phyloP scores from a whole-genome alignment of 805 yeast species.

The Candida ipomoeae region DNA sequence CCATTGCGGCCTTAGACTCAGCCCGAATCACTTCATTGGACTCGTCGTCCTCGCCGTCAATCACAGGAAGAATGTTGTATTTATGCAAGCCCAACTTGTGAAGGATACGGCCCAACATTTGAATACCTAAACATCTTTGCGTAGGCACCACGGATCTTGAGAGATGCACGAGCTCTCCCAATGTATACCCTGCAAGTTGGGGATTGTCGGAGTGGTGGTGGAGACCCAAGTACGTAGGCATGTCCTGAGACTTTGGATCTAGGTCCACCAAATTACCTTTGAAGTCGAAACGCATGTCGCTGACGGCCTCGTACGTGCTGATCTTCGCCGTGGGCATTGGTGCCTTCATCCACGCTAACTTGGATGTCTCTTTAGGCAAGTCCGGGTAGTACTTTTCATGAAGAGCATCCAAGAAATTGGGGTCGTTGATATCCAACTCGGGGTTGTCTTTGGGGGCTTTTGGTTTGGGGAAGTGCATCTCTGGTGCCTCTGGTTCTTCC shows the following conservation, averaged over 20 bases:
- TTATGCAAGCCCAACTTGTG: slow-evolving; percentile 71
- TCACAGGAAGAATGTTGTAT: slow-evolving; percentile 48
- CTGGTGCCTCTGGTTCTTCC: slow-evolving; percentile 36
- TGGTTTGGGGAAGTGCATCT: slow-evolving; percentile 68
- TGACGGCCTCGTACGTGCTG: slow-evolving; percentile 48
- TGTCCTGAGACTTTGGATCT: slow-evolving; percentile 21
- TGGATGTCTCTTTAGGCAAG: slow-evolving; percentile 74
- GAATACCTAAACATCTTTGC: slow-evolving; percentile 83
- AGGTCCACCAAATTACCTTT: slow-evolving; percentile 68
- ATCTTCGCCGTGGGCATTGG: slow-evolving; percentile 42
- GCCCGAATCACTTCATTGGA: slow-evolving; percentile 35
- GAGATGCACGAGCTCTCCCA: slow-evolving; percentile 75
- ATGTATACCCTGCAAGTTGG: slow-evolving; percentile 85
- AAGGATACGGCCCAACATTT: slow-evolving; percentile 80
- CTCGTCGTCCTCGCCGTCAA: slow-evolving; percentile 28
- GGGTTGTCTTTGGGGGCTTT: slow-evolving; percentile 24
- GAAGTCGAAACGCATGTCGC: slow-evolving; percentile 84
- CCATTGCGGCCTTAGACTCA: slow-evolving; percentile 28
- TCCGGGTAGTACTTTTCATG: slow-evolving; percentile 88
- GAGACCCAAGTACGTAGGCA: slow-evolving; percentile 62
- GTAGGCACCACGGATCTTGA: slow-evolving; percentile 76
- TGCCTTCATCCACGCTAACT: slow-evolving; percentile 89
- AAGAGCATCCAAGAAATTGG: slow-evolving; percentile 70
- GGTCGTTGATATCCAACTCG: slow-evolving; percentile 64
- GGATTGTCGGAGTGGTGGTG: slow-evolving; percentile 93